Conservation (phyloP, 2,329 filamentous ascomycete species). For the Cladosporium sp. region DNA sequence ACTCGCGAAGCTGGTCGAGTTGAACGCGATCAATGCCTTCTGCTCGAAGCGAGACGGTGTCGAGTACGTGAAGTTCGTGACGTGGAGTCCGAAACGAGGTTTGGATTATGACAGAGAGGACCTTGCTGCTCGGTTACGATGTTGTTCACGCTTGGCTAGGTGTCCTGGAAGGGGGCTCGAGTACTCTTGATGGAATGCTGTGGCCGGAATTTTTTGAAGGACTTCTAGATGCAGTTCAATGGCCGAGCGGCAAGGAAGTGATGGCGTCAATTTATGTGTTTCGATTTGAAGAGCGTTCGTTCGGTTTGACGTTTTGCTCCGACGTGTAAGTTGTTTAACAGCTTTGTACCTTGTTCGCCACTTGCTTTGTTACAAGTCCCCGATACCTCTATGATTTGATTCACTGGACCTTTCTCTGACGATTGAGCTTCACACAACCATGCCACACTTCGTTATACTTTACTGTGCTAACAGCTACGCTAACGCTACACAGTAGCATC, state of each 20-base stretch:
- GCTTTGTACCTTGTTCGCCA: not conserved
- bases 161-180: not conserved
- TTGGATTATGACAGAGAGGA: not conserved
- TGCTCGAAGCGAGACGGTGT: not conserved
- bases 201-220: not conserved
- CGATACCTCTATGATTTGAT: not conserved
- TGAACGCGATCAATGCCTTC: not conserved
- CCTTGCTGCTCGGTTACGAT: not conserved
- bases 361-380: not conserved
- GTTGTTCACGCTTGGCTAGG: not conserved
- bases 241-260: too few relatives aligned
- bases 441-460: not conserved
- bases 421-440: not conserved
- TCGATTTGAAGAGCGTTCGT: not conserved
- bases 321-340: not conserved
- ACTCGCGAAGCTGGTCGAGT: not conserved
- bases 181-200: not conserved
- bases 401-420: not conserved
- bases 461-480: not conserved
- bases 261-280: too few relatives aligned
- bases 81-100: not conserved
- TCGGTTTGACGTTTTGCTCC: not conserved
- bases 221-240: too few relatives aligned
- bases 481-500: not conserved
- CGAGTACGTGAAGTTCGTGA: not conserved